Conservation (phyloP, 345 rosid genomes). For the Mallotus nudiflorus region DNA sequence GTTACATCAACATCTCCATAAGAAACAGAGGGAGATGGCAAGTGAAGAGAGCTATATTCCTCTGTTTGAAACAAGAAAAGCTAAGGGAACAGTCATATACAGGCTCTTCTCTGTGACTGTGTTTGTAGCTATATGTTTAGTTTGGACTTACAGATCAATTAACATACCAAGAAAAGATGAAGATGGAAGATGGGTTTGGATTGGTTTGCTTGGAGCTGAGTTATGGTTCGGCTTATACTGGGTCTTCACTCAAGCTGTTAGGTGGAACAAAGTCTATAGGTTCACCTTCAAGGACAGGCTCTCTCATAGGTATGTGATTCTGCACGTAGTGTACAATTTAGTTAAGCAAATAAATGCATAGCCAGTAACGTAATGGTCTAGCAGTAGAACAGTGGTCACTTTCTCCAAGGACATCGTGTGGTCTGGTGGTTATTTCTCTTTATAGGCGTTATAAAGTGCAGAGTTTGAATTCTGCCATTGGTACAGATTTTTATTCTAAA, state of each 20-base stretch:
- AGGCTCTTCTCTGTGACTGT: slow-evolving; percentile 14
- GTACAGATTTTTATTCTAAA: too few relatives aligned
- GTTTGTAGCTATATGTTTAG: slow-evolving; percentile 7
- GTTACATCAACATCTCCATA: too few relatives aligned
- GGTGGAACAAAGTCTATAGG: slow-evolving; percentile 28
- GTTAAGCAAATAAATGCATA: too few relatives aligned
- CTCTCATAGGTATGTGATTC: slow-evolving; percentile 15
- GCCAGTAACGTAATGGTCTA: too few relatives aligned
- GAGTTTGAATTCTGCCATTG: too few relatives aligned
- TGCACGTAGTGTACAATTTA: too few relatives aligned
- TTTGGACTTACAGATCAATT: slow-evolving; percentile 19
- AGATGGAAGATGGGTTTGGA: slow-evolving; percentile 27
- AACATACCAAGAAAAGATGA: slow-evolving; percentile 17
- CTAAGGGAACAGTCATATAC: slow-evolving; percentile 5
- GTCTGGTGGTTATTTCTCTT: too few relatives aligned
- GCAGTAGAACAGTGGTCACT: too few relatives aligned
- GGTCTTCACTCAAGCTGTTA: slow-evolving; percentile 18
- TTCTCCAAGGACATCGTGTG: too few relatives aligned
- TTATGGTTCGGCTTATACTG: slow-evolving; percentile 37
- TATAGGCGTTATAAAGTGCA: too few relatives aligned
- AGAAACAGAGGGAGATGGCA: slow-evolving; percentile 5
- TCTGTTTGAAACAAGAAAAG: slow-evolving; percentile 21
- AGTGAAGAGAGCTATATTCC: slow-evolving; percentile 7
- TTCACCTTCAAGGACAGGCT: slow-evolving; percentile 37
- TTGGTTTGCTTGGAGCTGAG: slow-evolving; percentile 31